phyloP scores from a whole-genome alignment of 1,139 yeast species.

The Pichia cactophila region DNA sequence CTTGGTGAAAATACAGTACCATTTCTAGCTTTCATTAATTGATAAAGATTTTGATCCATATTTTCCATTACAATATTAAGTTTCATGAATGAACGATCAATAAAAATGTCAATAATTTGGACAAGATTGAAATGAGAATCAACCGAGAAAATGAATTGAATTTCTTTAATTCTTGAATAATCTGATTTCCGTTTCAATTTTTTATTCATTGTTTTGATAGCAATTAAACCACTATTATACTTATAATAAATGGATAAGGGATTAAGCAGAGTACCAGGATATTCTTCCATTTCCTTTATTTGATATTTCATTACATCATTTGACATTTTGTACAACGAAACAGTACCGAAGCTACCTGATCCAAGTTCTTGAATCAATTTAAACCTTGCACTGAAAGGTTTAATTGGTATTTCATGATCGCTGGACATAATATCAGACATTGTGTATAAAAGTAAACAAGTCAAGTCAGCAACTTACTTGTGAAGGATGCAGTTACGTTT shows the following conservation, averaged over 20 bases:
- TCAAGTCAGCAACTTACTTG: not conserved
- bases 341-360: conserved; percentile 73
- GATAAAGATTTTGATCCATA: conserved; percentile 74
- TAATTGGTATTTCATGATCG: conserved; percentile 17
- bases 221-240: conserved; percentile 47
- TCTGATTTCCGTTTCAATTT: conserved; percentile 43
- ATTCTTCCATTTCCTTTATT: conserved; percentile 15
- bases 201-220: conserved; percentile 73
- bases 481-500: not conserved
- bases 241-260: conserved; percentile 30
- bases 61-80: conserved; percentile 85
- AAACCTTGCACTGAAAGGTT: conserved; percentile 33
- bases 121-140: conserved; percentile 69
- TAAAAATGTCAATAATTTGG: conserved; percentile 68
- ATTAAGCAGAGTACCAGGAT: conserved; percentile 42
- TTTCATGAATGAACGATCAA: conserved; percentile 50
- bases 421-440: not conserved
- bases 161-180: conserved; percentile 63
- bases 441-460: not conserved
- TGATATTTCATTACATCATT: conserved; percentile 5
- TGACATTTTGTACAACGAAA: conserved; percentile 49
- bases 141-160: conserved; percentile 59
- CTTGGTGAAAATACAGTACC: conserved; percentile 43
- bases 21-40: conserved; percentile 55
- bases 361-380: conserved; percentile 51